A percentile compares a stretch with the other conserved stretches of the same genome.
Conservation (phyloP, 495 filamentous ascomycete species). For the Aspergillus steynii region DNA sequence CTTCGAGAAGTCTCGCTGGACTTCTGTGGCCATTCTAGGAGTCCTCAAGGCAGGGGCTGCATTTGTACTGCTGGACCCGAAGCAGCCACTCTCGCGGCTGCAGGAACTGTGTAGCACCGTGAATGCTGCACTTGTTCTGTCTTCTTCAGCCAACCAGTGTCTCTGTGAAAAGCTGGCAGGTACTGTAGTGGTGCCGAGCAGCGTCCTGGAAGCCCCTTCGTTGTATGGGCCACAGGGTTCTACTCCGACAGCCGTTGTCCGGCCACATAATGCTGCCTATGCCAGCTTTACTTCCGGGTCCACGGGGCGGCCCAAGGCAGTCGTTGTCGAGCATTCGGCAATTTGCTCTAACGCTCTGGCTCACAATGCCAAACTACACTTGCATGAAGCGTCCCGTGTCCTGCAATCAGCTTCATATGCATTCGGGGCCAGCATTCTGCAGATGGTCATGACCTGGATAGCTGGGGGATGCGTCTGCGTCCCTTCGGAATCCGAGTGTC, state of each 20-base stretch:
- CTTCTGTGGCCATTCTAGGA: slow-evolving; percentile 27
- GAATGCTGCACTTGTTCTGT: slow-evolving; percentile 17
- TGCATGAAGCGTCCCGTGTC: no score
- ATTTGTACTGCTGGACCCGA: slow-evolving; percentile 44
- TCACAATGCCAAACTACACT: not conserved
- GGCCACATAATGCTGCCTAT: slow-evolving; percentile 25
- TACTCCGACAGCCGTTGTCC: slow-evolving; percentile 3
- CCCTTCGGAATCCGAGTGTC: slow-evolving; percentile 14
- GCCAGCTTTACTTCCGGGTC: slow-evolving; percentile 44
- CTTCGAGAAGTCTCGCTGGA: slow-evolving; percentile 32
- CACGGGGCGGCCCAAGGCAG: slow-evolving; percentile 45
- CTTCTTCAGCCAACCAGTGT: slow-evolving; percentile 2
- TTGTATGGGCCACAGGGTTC: not conserved
- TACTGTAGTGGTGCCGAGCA: not conserved
- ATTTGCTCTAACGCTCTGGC: slow-evolving; percentile 10
- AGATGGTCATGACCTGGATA: not conserved
- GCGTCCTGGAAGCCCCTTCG: not conserved
- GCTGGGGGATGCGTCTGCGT: slow-evolving; percentile 20
- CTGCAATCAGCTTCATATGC: no score
- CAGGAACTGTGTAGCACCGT: slow-evolving; percentile 20
- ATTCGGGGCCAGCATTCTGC: no score
- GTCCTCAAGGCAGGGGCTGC: slow-evolving; percentile 34
- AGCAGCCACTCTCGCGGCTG: slow-evolving; percentile 32
- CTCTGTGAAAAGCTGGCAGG: not conserved
- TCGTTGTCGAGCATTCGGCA: slow-evolving; percentile 26